phyloP scores from a whole-genome alignment of 2,329 filamentous ascomycete species.

The Botrytis hyacinthi region DNA sequence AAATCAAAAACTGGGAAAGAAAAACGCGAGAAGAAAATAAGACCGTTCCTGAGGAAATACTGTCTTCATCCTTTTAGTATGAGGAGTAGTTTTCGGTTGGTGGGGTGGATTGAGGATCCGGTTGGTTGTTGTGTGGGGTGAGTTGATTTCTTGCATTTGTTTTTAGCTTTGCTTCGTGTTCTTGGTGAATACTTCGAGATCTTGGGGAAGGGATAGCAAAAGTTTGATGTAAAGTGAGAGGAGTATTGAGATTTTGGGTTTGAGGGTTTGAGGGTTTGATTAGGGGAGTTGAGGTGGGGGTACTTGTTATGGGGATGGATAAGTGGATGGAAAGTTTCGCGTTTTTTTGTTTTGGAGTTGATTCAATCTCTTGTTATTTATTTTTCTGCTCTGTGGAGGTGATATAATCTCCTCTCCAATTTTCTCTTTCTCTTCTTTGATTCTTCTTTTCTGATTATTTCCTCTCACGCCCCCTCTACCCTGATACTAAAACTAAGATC shows the following conservation, averaged over 20 bases:
- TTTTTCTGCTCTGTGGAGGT: background rate
- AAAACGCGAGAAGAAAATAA: background rate
- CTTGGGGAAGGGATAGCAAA: too few species aligned
- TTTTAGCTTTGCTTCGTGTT: background rate
- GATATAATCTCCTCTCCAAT: background rate
- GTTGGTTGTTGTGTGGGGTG: background rate
- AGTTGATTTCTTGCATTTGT: background rate
- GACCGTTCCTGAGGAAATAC: background rate
- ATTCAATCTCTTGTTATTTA: background rate
- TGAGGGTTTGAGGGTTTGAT: background rate
- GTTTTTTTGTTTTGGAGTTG: background rate
- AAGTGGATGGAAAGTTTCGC: background rate
- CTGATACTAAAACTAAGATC: too few species aligned
- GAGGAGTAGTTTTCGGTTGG: background rate
- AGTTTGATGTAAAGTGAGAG: background rate
- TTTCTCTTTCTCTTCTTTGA: background rate
- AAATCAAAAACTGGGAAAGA: background rate
- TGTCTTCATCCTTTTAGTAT: conserved; percentile 1
- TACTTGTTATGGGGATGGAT: background rate
- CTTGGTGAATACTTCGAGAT: too few species aligned
- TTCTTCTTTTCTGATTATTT: too few species aligned
- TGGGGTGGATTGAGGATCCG: background rate
- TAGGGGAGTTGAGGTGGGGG: background rate
- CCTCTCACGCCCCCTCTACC: too few species aligned
- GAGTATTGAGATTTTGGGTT: background rate